phyloP scores from a whole-genome alignment of 225 moss, liverwort and hornwort genomes.

The Sphagnum contortum region DNA sequence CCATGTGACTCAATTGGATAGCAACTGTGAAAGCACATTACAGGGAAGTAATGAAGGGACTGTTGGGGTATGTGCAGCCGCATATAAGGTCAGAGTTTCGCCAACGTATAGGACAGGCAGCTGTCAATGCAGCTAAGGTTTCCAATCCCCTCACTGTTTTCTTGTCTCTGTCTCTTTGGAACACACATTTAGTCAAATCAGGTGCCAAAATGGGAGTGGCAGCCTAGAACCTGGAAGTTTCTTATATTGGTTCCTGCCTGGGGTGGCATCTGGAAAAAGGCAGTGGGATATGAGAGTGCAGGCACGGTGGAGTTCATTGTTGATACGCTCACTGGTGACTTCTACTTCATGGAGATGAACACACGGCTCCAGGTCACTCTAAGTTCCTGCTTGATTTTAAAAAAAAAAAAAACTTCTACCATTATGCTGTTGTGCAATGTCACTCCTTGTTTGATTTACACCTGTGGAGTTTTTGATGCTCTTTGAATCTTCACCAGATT shows the following conservation, averaged over 20 bases:
- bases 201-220: too few species aligned
- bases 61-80: constrained; percentile 40
- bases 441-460: too few species aligned
- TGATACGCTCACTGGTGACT: constrained; percentile 70
- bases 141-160: not conserved
- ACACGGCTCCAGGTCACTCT: constrained; percentile 80
- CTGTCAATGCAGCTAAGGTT: constrained; percentile 96
- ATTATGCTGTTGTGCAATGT: too few species aligned
- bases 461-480: too few species aligned
- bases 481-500: too few species aligned
- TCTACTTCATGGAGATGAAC: constrained; percentile 99
- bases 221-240: not conserved
- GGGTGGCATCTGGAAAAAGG: constrained; percentile 35
- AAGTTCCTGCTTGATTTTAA: not conserved
- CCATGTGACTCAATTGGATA: too few species aligned
- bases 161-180: not conserved
- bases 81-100: constrained; percentile 72
- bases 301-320: constrained; percentile 98
- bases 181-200: not conserved
- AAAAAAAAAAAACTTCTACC: too few species aligned
- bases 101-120: constrained; percentile 72
- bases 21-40: too few species aligned
- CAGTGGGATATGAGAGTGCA: constrained; percentile 93
- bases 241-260: constrained; percentile 8
- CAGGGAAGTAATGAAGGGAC: too few species aligned